Base-by-base conservation (phyloP, 371 early-diverging fungal species). In the Zychaea mexicana region DNA sequence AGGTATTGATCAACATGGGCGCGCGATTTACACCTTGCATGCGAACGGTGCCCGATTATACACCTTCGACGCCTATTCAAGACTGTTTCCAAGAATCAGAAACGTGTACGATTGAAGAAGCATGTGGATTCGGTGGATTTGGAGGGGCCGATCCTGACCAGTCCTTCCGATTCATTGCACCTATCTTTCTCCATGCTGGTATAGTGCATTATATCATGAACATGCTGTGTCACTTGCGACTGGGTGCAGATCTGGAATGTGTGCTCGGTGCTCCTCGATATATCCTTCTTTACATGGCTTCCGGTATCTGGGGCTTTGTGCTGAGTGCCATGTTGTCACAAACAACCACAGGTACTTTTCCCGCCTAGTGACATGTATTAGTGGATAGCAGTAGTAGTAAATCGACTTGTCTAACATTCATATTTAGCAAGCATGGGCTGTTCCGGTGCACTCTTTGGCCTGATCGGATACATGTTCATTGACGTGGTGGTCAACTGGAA, bases 111-210 rank as follows among this genome's bases (percentile, higher is more conserved):
- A 58, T 88, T 6, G 77, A 81, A 21, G 69, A 81, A 10, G 55
- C 86, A 13, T 88, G 89, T 73, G 88, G 85, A 9, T 81, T 87
- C 55, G 78, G 73, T 64, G 71, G 84, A 52, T 73, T 86, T 68
- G 47, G 62, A 26, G 55, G 58, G 10, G 72, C 64, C 21, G 57
- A 78, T 60, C 85, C 90, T 2, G 68, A 92, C 68, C 95, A 94
- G 65, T 88, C 90, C 82, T 94, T 81, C 71, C 82, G 95, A n/a
- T 91, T 95, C 59, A 74, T 95, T 39, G 64, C 84, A 6, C 91
- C 97, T n/a, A 89, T 94, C 32, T 92, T 93, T 65, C 75, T 96
- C 68, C 97, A 96, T 74, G 94, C 88, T 27, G 95, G 95, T 31
- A 65, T 94, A 5, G 59, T 94, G 4, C 97, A 96, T 73, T 76